phyloP scores from a whole-genome alignment of 208 protist species.

The Lotmaria passim region DNA sequence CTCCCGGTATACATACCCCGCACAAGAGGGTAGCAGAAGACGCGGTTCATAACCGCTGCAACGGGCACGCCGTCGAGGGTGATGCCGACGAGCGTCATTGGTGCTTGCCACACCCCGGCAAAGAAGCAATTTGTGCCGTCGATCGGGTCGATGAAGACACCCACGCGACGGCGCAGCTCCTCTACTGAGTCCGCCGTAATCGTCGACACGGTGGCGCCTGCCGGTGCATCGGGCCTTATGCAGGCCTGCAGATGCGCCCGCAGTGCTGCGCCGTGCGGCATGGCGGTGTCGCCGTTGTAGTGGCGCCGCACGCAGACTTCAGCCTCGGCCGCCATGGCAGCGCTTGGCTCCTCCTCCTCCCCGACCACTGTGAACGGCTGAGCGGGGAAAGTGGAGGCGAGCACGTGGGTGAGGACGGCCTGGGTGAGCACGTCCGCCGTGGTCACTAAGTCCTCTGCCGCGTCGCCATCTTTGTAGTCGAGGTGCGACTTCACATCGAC shows the following conservation, averaged over 20 bases:
- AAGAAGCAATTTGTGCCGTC: conserved; percentile 87
- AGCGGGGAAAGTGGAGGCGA: conserved; percentile 38
- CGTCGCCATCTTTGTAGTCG: conserved; percentile 41
- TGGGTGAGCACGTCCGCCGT: conserved; percentile 69
- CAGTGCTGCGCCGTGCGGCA: conserved; percentile 39
- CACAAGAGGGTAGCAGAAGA: conserved; percentile 50
- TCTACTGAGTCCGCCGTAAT: conserved; percentile 38
- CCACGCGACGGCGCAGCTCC: conserved; percentile 49
- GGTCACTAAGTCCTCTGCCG: conserved; percentile 60
- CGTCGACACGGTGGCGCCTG: neutral
- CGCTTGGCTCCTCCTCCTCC: conserved; percentile 48
- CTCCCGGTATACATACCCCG: no score
- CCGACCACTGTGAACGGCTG: conserved; percentile 66
- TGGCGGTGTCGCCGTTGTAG: neutral
- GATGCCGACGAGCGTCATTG: conserved; percentile 83
- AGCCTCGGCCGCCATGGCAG: conserved; percentile 19
- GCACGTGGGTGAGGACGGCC: conserved; percentile 42
- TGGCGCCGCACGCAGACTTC: conserved; percentile 41
- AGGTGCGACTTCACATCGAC: conserved; percentile 56
- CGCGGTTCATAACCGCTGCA: conserved; percentile 66
- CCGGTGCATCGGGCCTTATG: neutral
- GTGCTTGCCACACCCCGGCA: conserved; percentile 56
- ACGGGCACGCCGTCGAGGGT: conserved; percentile 65
- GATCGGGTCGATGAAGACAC: conserved; percentile 88
- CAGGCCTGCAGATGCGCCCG: conserved; percentile 16